These are phyloP conservation scores for Xylaria grammica DNA, from an alignment of 495 filamentous ascomycete species.

Conservation along the genomic window DNA sequence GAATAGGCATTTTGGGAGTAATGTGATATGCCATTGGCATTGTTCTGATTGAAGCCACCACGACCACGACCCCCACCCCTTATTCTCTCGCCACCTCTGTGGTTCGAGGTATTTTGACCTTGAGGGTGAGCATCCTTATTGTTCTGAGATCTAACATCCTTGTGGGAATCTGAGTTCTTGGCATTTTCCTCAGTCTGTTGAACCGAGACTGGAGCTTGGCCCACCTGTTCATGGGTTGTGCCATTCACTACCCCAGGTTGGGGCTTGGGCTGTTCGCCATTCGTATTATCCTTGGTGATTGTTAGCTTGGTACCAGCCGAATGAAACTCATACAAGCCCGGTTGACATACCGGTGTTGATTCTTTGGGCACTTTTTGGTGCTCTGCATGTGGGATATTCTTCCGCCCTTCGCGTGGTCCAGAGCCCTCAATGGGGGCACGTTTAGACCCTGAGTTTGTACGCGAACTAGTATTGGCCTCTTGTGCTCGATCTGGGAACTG, in stretches of 20 bases:
- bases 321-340: not conserved
- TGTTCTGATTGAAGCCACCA: slow-evolving; percentile 32
- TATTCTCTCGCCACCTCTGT: slow-evolving; percentile 27
- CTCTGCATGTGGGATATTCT: slow-evolving; percentile 26
- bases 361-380: slow-evolving; percentile 27
- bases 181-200: slow-evolving; percentile 30
- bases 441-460: slow-evolving; percentile 42
- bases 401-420: slow-evolving; percentile 41
- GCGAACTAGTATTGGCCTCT: slow-evolving; percentile 22
- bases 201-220: slow-evolving; percentile 7
- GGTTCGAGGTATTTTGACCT: slow-evolving; percentile 25
- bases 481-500: slow-evolving; percentile 30
- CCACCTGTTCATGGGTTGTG: slow-evolving; percentile 17
- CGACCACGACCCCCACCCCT: slow-evolving; percentile 33
- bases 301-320: not conserved
- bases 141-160: slow-evolving; percentile 26
- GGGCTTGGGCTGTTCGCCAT: slow-evolving; percentile 29
- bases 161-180: slow-evolving; percentile 25
- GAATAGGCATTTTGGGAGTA: slow-evolving; percentile 24
- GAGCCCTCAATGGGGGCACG: slow-evolving; percentile 53
- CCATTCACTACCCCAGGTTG: slow-evolving; percentile 27
- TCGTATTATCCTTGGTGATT: slow-evolving; percentile 23
- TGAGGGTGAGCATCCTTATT: slow-evolving; percentile 29
- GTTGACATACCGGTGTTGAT: slow-evolving; percentile 26
- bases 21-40: slow-evolving; percentile 30